phyloP scores from a whole-genome alignment of 352 stramenopile species.

The Globisporangium rhizosaccharum region DNA sequence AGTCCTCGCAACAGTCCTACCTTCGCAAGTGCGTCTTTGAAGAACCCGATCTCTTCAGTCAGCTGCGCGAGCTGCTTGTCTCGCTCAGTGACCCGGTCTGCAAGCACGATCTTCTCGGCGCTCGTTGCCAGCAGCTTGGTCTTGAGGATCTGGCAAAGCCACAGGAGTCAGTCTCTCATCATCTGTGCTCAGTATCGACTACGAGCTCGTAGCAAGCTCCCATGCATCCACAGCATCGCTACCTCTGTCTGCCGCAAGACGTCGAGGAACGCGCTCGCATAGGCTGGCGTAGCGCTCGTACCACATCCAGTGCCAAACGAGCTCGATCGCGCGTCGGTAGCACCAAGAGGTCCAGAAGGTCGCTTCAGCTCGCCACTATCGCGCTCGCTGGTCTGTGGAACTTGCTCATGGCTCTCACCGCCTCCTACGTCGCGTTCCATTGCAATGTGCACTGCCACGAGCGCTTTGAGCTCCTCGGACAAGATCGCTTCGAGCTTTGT shows the following conservation, averaged over 20 bases:
- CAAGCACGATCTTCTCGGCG: constrained; percentile 32
- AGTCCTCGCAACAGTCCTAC: constrained; percentile 6
- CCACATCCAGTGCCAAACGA: constrained; percentile 34
- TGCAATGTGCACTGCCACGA: constrained; percentile 23
- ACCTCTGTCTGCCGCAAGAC: constrained; percentile 53
- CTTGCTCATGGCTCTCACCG: neutral
- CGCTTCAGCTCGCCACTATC: constrained; percentile 2
- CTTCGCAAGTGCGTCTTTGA: constrained; percentile 53
- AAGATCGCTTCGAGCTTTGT: constrained; percentile 28
- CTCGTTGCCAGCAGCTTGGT: constrained; percentile 25
- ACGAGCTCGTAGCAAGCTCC: neutral
- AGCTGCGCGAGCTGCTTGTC: constrained; percentile 28
- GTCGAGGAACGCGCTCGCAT: constrained; percentile 31
- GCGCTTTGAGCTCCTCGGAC: constrained; percentile 15
- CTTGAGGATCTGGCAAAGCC: constrained; percentile 29
- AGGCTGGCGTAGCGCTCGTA: constrained; percentile 35
- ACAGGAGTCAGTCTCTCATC: neutral
- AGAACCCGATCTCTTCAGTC: constrained; percentile 47
- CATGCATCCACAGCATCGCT: neutral
- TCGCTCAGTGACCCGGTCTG: constrained; percentile 21
- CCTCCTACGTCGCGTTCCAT: constrained; percentile 1
- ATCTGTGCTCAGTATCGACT: neutral
- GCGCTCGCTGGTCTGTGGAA: constrained; percentile 9
- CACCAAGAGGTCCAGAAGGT: neutral
- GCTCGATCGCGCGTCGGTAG: neutral